Evolutionary conservation across 2,329 filamentous ascomycete genomes (phyloP), one percentile per base, ranked within the genome.

Genomic region (Chaetomiaceae sp.): DNA sequence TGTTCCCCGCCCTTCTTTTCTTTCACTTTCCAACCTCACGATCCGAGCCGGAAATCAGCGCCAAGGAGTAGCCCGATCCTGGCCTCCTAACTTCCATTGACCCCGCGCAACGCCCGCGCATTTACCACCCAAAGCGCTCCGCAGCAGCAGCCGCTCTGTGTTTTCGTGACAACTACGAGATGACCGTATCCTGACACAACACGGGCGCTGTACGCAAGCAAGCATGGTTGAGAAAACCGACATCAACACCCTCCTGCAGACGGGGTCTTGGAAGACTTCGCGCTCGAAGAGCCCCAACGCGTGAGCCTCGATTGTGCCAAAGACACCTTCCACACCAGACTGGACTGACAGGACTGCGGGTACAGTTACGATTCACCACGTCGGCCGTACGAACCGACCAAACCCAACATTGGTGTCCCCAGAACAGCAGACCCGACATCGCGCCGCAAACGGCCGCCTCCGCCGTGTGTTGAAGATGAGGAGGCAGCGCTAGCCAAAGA

Each of bases 391-490:
- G 51, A 50, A 42, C 33, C 30, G 20, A 19, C 45, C 12, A 45
- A 10, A 40, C 19, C 47, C 18, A 50, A 48, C 34, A 50, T 50
- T 35, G 19, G 50, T 20, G 34, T 50, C 18, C 42, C 53, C 14
- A 50, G 48, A 17, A 18, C 42, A 9, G 38, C 33, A 12, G 45
- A 51, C 8, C 33, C 8, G 18, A 27, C 30, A 26, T 24, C 37
- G 8, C 53, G 42, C 35, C 40, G 17, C 34, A 55, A 45, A 42
- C 41, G 53, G 32, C 81, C 83, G 6, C 84, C 83, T 1, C 70
- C 72, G 15, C 82, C 84, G 4, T 80, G 65, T 29, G 83, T 84
- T 38, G 85, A 90, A 61, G 84, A 89, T 60, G 85, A 88, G 62
- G 67, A 61, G 14, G 72, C 69, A 12, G 78, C 84, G 7, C 64